Evolutionary conservation across 2,329 filamentous ascomycete species (phyloP).

Genomic region (Ophiocordyceps camponoti-rufipedis): DNA sequence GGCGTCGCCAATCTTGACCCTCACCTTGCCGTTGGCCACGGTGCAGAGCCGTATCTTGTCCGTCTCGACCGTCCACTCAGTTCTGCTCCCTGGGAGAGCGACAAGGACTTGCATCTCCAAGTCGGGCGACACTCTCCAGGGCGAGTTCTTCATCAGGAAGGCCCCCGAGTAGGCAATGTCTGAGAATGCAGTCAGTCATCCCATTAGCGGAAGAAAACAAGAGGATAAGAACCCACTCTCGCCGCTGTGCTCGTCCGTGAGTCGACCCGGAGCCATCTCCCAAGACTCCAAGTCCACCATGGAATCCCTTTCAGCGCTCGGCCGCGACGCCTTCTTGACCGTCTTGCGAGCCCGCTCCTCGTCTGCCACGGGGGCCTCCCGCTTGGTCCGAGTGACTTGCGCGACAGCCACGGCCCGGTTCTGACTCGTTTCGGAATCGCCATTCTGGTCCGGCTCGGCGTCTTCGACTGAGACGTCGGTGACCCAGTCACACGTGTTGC

Average conservation of each 20-base stretch:
- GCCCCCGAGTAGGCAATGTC: constrained; percentile 25
- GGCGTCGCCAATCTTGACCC: constrained; percentile 16
- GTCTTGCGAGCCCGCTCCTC: background rate
- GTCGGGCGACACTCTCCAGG: constrained; percentile 17
- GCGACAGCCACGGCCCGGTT: no score
- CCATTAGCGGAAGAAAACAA: no score
- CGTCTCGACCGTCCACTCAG: constrained; percentile 11
- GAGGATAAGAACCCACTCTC: constrained; percentile 15
- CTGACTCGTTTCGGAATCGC: background rate
- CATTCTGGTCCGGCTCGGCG: background rate
- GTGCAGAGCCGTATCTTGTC: constrained; percentile 19
- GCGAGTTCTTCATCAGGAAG: constrained; percentile 18
- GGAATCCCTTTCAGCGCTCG: constrained; percentile 4
- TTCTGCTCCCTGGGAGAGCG: constrained; percentile 19
- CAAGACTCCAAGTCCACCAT: constrained; percentile 20
- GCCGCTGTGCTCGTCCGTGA: constrained; percentile 10
- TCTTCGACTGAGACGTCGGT: background rate
- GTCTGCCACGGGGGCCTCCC: background rate
- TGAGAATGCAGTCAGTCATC: constrained; percentile 4
- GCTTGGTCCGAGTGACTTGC: background rate
- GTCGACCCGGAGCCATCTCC: constrained; percentile 25
- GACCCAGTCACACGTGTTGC: constrained; percentile 4
- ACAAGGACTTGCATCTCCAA: constrained; percentile 21
- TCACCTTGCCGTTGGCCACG: constrained; percentile 21
- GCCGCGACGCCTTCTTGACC: background rate